Evolutionary conservation across 495 filamentous ascomycete genomes (phyloP).

Genomic region (Talaromyces nanjingensis): DNA sequence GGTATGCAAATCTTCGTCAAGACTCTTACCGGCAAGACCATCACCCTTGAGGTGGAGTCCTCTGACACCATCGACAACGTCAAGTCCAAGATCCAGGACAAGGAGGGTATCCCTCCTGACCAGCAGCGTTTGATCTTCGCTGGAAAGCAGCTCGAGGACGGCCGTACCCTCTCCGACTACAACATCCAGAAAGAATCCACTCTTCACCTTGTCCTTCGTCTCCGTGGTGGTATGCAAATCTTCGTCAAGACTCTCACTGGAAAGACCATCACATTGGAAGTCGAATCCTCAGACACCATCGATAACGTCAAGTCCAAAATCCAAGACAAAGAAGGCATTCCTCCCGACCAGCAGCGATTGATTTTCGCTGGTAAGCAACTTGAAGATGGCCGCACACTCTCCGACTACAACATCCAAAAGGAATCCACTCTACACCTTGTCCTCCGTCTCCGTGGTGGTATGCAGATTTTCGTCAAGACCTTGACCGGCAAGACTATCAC

Average conservation of each 20-base stretch:
- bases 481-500: conserved; percentile 91
- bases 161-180: conserved; percentile 65
- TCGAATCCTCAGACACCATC: conserved; percentile 82
- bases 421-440: conserved; percentile 97
- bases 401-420: conserved; percentile 99
- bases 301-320: conserved; percentile 99
- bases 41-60: conserved; percentile 96
- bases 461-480: conserved; percentile 95
- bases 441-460: conserved; percentile 93
- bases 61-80: conserved; percentile 97
- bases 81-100: conserved; percentile 72
- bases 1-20: conserved; percentile 85
- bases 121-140: conserved; percentile 72
- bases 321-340: conserved; percentile 95
- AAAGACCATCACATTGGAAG: conserved; percentile 66
- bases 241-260: conserved; percentile 67
- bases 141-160: conserved; percentile 67
- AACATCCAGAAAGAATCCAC: conserved; percentile 71
- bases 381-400: conserved; percentile 91
- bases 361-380: conserved; percentile 99
- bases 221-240: conserved; percentile 71
- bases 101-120: conserved; percentile 72
- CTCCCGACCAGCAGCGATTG: conserved; percentile 93
- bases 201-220: conserved; percentile 62
- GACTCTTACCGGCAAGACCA: conserved; percentile 86